These are phyloP conservation scores for Aspergillus tanneri DNA, from an alignment of 2,329 filamentous ascomycete species.

Conservation along the genomic window DNA sequence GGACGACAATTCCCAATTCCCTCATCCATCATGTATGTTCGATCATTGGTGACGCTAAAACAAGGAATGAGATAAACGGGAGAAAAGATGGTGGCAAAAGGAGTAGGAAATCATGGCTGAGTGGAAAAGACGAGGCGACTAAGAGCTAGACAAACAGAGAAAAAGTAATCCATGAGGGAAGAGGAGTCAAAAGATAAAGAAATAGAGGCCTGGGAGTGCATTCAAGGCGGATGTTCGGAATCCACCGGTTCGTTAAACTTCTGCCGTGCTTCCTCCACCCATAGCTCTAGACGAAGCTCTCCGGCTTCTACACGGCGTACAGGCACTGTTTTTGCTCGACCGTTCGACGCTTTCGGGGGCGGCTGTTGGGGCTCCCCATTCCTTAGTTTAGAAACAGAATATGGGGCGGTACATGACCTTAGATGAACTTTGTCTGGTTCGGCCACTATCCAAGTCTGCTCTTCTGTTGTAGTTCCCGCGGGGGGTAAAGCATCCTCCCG, in stretches of 20 bases:
- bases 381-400: constrained; percentile 39
- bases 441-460: constrained; percentile 62
- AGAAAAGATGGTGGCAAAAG: constrained; percentile 12
- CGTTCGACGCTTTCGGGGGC: constrained; percentile 38
- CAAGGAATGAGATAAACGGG: constrained; percentile 32
- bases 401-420: constrained; percentile 40
- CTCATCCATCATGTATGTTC: constrained; percentile 43
- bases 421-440: constrained; percentile 49
- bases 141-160: constrained; percentile 16
- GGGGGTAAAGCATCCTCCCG: constrained; percentile 48
- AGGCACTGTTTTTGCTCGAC: constrained; percentile 58
- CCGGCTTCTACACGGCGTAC: constrained; percentile 64
- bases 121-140: constrained; percentile 15
- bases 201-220: constrained; percentile 8
- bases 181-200: constrained; percentile 2
- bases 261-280: constrained; percentile 64
- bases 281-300: constrained; percentile 66
- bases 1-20: constrained; percentile 35
- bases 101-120: constrained; percentile 8
- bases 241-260: constrained; percentile 50
- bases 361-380: constrained; percentile 38
- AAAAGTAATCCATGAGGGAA: not conserved
- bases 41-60: constrained; percentile 44
- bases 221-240: constrained; percentile 39
- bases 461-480: constrained; percentile 46